These are phyloP conservation scores for Acaromyces ingoldii DNA, from an alignment of 1,284 basidiomycete species.

Conservation along the genomic window DNA sequence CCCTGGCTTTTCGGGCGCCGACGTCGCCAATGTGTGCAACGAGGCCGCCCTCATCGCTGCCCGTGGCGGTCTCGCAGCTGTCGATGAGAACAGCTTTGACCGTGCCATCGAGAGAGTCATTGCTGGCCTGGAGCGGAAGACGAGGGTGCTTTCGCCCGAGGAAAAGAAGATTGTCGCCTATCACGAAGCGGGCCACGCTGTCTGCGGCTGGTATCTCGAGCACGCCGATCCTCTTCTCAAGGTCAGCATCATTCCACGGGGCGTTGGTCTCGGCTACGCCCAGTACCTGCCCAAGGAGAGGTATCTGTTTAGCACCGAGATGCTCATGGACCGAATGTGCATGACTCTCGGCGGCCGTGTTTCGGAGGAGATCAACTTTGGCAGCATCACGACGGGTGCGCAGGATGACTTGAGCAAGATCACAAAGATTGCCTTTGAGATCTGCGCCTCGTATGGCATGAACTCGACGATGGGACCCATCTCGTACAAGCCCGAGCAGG, in stretches of 20 bases:
- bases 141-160: constrained; percentile 80
- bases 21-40: constrained; percentile 98
- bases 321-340: constrained; percentile 91
- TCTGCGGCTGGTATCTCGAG: constrained; percentile 97
- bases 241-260: constrained; percentile 96
- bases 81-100: constrained; percentile 85
- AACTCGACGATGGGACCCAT: constrained; percentile 89
- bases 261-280: constrained; percentile 92
- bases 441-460: constrained; percentile 69
- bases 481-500: constrained; percentile 83
- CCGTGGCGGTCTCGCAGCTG: constrained; percentile 70
- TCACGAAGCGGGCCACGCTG: constrained; percentile 97
- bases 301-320: constrained; percentile 89
- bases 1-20: constrained; percentile 95
- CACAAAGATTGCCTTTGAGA: constrained; percentile 95
- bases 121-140: constrained; percentile 93
- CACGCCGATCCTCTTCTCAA: constrained; percentile 94
- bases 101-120: constrained; percentile 97
- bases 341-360: constrained; percentile 99
- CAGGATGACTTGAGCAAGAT: constrained; percentile 98
- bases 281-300: constrained; percentile 92
- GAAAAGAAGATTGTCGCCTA: constrained; percentile 99
- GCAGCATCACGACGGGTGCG: constrained; percentile 90
- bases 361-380: constrained; percentile 97
- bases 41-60: constrained; percentile 95